A percentile compares a stretch with the other conserved stretches of the same genome.
Evolutionary conservation across 2,329 filamentous ascomycete species (phyloP).

Genomic region (Aureobasidium sp.): DNA sequence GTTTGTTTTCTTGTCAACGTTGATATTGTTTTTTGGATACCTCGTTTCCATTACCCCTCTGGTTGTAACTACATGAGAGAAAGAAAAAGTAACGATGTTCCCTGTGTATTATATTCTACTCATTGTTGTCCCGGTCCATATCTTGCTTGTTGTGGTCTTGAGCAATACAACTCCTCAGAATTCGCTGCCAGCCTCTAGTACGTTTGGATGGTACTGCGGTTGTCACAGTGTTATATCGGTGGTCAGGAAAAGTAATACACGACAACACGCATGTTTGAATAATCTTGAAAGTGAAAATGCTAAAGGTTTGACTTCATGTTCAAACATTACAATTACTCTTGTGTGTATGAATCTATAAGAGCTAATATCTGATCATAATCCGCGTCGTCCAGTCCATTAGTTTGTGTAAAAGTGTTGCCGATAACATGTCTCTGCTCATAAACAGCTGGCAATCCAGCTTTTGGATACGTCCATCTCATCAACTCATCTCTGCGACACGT

Average conservation of each 20-base stretch:
- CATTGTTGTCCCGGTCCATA: no score
- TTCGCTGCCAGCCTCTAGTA: no score
- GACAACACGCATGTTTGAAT: no score
- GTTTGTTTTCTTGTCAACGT: neutral
- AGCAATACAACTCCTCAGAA: no score
- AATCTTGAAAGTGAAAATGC: no score
- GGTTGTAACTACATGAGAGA: neutral
- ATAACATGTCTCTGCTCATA: neutral
- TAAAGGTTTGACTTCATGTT: neutral
- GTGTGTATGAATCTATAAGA: neutral
- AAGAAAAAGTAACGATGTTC: neutral
- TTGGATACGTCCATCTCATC: neutral
- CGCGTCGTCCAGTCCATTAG: neutral
- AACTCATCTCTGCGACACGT: neutral
- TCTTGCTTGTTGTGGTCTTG: no score
- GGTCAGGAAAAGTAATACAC: no score
- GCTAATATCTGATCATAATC: constrained; percentile 5
- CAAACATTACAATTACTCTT: neutral
- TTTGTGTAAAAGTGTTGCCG: neutral
- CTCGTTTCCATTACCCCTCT: neutral
- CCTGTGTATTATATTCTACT: neutral
- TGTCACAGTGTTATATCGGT: no score
- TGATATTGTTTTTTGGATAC: neutral
- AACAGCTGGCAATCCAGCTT: neutral
- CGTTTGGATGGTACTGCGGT: no score